Base-by-base conservation (phyloP, 768 basidiomycete genomes). In the Tylopilus balloui region DNA sequence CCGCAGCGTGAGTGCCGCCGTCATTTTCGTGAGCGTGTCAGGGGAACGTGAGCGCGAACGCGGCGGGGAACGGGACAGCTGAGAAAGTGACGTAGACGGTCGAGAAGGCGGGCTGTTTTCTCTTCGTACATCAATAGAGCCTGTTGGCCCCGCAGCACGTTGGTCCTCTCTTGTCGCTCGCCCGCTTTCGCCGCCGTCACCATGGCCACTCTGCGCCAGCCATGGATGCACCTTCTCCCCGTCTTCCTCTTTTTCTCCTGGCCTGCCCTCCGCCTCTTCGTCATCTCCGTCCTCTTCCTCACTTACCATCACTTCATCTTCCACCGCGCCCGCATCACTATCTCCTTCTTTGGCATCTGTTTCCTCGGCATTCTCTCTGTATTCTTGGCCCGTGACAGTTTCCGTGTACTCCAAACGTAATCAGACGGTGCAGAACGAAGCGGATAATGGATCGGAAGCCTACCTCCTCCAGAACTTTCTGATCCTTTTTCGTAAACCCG, bases 401-500 rank as follows among this genome's bases (percentile, higher is more conserved):
- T 84, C 78, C 79, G 86, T 84, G 58, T 88, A 90, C 86, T 89
- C 32, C 42, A 51, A 58, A 55, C 45, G 49, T 65, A 52, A 54
- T 59, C 46, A 55, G 43, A 55, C 52, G 55, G 49, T 47, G 49
- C 44, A 53, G n/a, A 27, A 50, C 44, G 54, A 54, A 28, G 50
- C 50, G 28, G 60, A 52, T 42, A 43, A 64, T 50, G 52, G 53
- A 45, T 17, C 46, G 45, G 44, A 42, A 60, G 67, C 80, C 61
- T 52, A 94, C 94, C 75, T 92, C 84, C 69, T 93, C 91, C 47
- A 97, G 71, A 35, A 79, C 70, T 61, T 83, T 81, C 76, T 89
- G 82, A 62, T 95, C 86, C 60, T 84, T 85, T 57, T 85, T 77
- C 52, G 83, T 83, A 68, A 95, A 97, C 21, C 95, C 95, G 72